Evolutionary conservation across 352 stramenopile genomes (phyloP).

Genomic region (Globisporangium yorkense): DNA sequence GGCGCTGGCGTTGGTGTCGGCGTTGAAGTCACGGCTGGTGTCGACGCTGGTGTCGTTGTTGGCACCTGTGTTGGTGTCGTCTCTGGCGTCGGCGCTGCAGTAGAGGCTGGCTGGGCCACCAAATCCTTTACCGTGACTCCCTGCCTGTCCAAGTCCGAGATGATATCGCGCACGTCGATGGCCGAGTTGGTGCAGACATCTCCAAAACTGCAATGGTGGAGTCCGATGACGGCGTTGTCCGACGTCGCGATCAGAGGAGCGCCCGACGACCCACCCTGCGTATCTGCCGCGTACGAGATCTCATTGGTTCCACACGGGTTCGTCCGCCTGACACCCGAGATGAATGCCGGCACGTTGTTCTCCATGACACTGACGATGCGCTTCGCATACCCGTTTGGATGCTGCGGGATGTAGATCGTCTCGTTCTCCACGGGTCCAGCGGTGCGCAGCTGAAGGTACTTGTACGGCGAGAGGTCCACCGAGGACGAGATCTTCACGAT

Average conservation of each 20-base stretch:
- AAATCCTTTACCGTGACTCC: conserved; percentile 34
- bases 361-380: conserved; percentile 40
- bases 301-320: conserved; percentile 31
- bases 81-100: too few species aligned
- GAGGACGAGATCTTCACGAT: conserved; percentile 45
- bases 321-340: conserved; percentile 22
- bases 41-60: too few species aligned
- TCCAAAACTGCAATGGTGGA: conserved; percentile 43
- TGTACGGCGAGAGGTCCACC: conserved; percentile 29
- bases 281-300: conserved; percentile 41
- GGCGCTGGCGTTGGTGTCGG: not conserved
- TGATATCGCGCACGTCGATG: conserved; percentile 31
- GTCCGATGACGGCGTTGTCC: conserved; percentile 44
- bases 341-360: conserved; percentile 16
- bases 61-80: too few species aligned
- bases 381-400: conserved; percentile 44
- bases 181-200: conserved; percentile 34
- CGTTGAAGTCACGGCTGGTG: conserved; percentile 1
- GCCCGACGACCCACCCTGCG: conserved; percentile 35
- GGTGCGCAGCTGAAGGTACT: conserved; percentile 47
- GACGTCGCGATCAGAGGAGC: conserved; percentile 27
- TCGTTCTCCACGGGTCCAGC: conserved; percentile 31
- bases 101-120: conserved; percentile 6
- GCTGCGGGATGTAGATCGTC: conserved; percentile 57
- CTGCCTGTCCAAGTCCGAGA: conserved; percentile 27